A percentile compares a stretch with the other conserved stretches of the same genome.
These are phyloP conservation scores for Ustilago bromivora DNA, from an alignment of 1,284 basidiomycete species.

Conservation along the genomic window DNA sequence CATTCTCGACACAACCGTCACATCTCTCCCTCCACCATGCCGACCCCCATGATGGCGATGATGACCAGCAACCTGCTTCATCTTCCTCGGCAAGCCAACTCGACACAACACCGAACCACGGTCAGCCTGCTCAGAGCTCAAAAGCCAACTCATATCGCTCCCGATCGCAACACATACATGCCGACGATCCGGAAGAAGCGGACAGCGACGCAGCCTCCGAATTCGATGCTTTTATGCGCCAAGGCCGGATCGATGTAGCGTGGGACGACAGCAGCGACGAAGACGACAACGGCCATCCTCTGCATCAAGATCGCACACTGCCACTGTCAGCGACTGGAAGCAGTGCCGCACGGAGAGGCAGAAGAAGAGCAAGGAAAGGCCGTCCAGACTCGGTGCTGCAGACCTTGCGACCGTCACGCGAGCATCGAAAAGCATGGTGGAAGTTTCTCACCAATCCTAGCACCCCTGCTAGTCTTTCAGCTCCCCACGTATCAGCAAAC, in stretches of 20 bases:
- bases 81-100: not conserved
- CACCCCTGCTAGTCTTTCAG: slow-evolving; percentile 60
- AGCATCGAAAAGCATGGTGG: slow-evolving; percentile 47
- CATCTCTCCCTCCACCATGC: slow-evolving; percentile 18
- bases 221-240: slow-evolving; percentile 35
- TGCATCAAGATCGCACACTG: slow-evolving; percentile 32
- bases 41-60: not conserved
- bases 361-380: not conserved
- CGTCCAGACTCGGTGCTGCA: slow-evolving; percentile 34
- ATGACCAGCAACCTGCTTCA: not conserved
- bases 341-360: slow-evolving; percentile 13
- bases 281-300: slow-evolving; percentile 20
- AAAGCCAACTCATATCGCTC: not conserved
- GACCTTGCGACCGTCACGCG: slow-evolving; percentile 30
- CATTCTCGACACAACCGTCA: slow-evolving; percentile 26
- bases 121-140: slow-evolving; percentile 4
- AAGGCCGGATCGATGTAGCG: slow-evolving; percentile 48
- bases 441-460: slow-evolving; percentile 55
- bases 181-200: slow-evolving; percentile 48
- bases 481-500: slow-evolving; percentile 63
- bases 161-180: slow-evolving; percentile 6
- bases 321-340: slow-evolving; percentile 30
- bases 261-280: slow-evolving; percentile 60
- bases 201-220: slow-evolving; percentile 49
- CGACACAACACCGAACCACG: not conserved